Percentiles rank a stretch among this genome's conserved stretches.
Evolutionary conservation across 2,329 filamentous ascomycete genomes (phyloP).

Genomic region (Monilinia vaccinii-corymbosi): DNA sequence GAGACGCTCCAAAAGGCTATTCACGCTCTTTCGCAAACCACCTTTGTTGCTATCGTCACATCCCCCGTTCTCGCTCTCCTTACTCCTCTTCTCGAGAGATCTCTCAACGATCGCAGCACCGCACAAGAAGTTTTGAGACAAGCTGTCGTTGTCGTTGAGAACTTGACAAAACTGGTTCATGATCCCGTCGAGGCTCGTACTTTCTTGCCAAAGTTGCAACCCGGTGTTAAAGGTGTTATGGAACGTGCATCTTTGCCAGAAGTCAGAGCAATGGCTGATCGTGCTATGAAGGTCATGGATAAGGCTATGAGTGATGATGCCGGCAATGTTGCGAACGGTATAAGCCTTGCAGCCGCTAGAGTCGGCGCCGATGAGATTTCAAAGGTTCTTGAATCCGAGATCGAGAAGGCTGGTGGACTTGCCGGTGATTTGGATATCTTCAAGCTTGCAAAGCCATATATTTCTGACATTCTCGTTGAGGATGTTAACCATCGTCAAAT

Average conservation of each 20-base stretch:
- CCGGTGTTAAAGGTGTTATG: slow-evolving; percentile 82
- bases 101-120: slow-evolving; percentile 83
- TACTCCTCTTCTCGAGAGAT: slow-evolving; percentile 88
- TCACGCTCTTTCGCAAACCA: slow-evolving; percentile 91
- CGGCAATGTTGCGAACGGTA: slow-evolving; percentile 42
- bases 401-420: slow-evolving; percentile 60
- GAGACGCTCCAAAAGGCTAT: slow-evolving; percentile 91
- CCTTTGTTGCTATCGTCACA: slow-evolving; percentile 94
- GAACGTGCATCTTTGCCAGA: slow-evolving; percentile 88
- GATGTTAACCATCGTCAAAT: slow-evolving; percentile 78
- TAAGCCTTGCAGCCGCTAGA: slow-evolving; percentile 43
- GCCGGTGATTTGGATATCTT: slow-evolving; percentile 55
- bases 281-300: slow-evolving; percentile 78
- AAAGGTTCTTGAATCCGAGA: slow-evolving; percentile 63
- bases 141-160: slow-evolving; percentile 94
- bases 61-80: slow-evolving; percentile 91
- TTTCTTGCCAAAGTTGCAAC: slow-evolving; percentile 89
- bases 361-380: slow-evolving; percentile 64
- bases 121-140: slow-evolving; percentile 91
- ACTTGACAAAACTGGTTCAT: slow-evolving; percentile 95
- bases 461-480: slow-evolving; percentile 77
- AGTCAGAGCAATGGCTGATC: slow-evolving; percentile 79
- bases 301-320: slow-evolving; percentile 78
- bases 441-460: slow-evolving; percentile 60
- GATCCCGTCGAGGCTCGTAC: slow-evolving; percentile 88